These are phyloP conservation scores for Aspergillus quadrilineatus DNA, from an alignment of 2,329 filamentous ascomycete genomes.

Conservation along the genomic window DNA sequence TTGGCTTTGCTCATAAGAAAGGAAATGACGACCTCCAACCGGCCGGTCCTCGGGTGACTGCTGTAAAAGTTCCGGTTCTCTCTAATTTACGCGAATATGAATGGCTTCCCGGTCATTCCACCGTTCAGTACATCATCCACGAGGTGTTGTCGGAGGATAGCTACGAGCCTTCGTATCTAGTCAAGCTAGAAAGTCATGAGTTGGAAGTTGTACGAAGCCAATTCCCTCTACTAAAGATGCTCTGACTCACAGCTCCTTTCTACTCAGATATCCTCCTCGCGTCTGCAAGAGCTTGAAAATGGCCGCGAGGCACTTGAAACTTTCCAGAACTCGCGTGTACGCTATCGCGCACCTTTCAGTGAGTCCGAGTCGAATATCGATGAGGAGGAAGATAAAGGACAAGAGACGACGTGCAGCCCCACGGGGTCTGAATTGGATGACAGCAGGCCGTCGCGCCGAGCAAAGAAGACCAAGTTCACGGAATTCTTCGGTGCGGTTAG, in stretches of 20 bases:
- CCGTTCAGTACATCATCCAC: conserved; percentile 31
- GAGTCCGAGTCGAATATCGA: conserved; percentile 7
- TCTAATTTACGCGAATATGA: conserved; percentile 37
- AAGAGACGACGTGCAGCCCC: conserved; percentile 6
- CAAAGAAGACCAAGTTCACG: conserved; percentile 19
- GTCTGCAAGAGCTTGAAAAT: conserved; percentile 31
- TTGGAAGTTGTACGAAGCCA: conserved; percentile 32
- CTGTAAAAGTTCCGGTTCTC: conserved; percentile 34
- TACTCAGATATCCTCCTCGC: conserved; percentile 28
- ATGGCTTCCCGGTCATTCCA: conserved; percentile 41
- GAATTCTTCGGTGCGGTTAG: conserved; percentile 20
- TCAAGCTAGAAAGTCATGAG: conserved; percentile 40
- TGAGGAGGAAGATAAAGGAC: conserved; percentile 9
- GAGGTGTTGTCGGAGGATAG: conserved; percentile 23
- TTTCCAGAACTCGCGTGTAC: conserved; percentile 21
- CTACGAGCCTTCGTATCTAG: conserved; percentile 28
- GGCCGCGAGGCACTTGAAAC: conserved; percentile 26
- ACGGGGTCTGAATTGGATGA: neutral
- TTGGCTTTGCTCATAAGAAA: neutral
- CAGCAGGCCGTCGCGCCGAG: conserved; percentile 14
- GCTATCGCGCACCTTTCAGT: conserved; percentile 4
- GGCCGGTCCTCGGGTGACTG: conserved; percentile 10
- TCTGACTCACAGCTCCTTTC: conserved; percentile 4
- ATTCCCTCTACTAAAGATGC: neutral
- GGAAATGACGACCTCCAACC: neutral